Conservation (phyloP, 495 filamentous ascomycete genomes). For the Penicillium taxi region DNA sequence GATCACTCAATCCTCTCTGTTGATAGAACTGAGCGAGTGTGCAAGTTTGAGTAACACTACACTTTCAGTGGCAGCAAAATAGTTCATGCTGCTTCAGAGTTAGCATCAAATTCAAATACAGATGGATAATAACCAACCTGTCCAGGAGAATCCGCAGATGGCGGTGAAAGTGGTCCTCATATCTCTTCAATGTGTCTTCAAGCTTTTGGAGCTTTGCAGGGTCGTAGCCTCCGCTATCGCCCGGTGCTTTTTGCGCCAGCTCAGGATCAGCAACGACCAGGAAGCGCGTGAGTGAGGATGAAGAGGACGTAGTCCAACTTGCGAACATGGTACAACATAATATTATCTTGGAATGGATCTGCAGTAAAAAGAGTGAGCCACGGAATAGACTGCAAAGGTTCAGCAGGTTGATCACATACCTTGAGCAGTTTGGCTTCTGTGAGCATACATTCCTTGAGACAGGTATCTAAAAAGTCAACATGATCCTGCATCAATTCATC, state of each 20-base stretch:
- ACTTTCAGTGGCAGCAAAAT: conserved; percentile 95
- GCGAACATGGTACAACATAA: conserved; percentile 89
- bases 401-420: conserved; percentile 44
- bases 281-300: conserved; percentile 62
- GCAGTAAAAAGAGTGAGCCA: background rate
- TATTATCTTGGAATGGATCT: conserved; percentile 96
- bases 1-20: conserved; percentile 30
- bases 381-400: background rate
- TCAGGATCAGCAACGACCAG: conserved; percentile 72
- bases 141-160: conserved; percentile 89
- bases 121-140: conserved; percentile 35
- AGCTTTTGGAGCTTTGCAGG: conserved; percentile 66
- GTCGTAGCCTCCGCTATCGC: conserved; percentile 42
- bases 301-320: conserved; percentile 63
- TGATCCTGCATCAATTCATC: conserved; percentile 99
- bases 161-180: conserved; percentile 83
- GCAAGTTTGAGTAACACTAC: conserved; percentile 82
- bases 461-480: conserved; percentile 95
- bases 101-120: background rate
- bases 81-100: conserved; percentile 54
- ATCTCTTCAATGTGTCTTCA: conserved; percentile 74
- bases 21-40: conserved; percentile 40
- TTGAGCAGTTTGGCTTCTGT: conserved; percentile 89
- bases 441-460: conserved; percentile 97
- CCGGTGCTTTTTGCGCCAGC: conserved; percentile 38